These are phyloP conservation scores for Cryphonectria naterciae DNA, from an alignment of 2,329 filamentous ascomycete genomes.

Conservation along the genomic window DNA sequence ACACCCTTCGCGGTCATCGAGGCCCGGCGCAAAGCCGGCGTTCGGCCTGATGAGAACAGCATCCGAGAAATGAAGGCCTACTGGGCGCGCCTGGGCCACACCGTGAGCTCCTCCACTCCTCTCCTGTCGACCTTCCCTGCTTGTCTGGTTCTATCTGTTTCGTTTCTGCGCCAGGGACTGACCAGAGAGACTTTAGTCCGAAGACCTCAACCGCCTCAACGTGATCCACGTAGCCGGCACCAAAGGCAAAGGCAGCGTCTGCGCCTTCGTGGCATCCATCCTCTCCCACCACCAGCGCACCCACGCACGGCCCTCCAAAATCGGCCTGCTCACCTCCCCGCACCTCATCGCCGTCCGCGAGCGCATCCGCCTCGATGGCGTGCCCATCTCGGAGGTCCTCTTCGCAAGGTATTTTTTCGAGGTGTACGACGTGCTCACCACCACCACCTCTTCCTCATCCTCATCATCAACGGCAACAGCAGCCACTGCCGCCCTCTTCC, in stretches of 20 bases:
- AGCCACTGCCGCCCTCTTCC: constrained; percentile 36
- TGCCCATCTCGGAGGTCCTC: constrained; percentile 58
- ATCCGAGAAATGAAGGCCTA: constrained; percentile 82
- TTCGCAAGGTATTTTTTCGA: constrained; percentile 72
- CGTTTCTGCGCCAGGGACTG: not conserved
- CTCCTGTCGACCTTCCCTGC: not conserved
- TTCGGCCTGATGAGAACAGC: constrained; percentile 68
- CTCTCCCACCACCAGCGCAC: constrained; percentile 54
- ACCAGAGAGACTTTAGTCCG: constrained; percentile 35
- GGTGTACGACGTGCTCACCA: constrained; percentile 62
- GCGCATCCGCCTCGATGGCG: constrained; percentile 65
- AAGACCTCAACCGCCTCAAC: constrained; percentile 63
- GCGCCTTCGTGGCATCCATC: constrained; percentile 68
- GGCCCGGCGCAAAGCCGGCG: constrained; percentile 74
- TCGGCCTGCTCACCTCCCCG: constrained; percentile 71
- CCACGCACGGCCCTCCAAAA: constrained; percentile 44
- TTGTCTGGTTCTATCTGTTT: not conserved
- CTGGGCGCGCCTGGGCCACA: constrained; percentile 77
- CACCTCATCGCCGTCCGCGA: constrained; percentile 70
- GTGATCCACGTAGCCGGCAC: constrained; percentile 74
- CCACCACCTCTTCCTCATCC: constrained; percentile 19
- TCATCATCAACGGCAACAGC: constrained; percentile 18
- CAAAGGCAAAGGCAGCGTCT: constrained; percentile 78
- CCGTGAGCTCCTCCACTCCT: constrained; percentile 42
- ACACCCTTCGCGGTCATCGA: constrained; percentile 83